Evolutionary conservation across 495 filamentous ascomycete genomes (phyloP).

Genomic region (Xylaria palmicola): DNA sequence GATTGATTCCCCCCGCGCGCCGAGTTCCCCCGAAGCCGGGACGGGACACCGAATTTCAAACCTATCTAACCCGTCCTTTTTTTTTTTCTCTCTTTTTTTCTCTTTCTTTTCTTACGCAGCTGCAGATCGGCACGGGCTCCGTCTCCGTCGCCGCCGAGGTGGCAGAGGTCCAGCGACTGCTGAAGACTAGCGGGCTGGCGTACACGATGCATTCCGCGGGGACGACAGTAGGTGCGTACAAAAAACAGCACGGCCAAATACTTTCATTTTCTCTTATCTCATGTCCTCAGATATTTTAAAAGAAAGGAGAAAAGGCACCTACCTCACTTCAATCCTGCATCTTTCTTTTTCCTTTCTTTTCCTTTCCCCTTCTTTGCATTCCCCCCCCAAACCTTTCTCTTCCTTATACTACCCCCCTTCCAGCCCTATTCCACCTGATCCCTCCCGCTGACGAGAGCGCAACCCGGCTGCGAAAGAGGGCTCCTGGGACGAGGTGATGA

Average conservation of each 20-base stretch:
- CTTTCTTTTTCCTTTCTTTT: conserved; percentile 14
- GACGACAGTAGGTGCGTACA: conserved; percentile 77
- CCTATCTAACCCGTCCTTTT: too few relatives aligned
- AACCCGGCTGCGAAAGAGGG: conserved; percentile 54
- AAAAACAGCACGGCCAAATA: neutral
- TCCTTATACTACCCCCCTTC: neutral
- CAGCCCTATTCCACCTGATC: too few relatives aligned
- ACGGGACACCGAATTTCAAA: too few relatives aligned
- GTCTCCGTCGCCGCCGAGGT: conserved; percentile 85
- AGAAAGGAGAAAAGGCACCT: too few relatives aligned
- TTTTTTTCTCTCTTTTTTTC: too few relatives aligned
- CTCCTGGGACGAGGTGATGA: conserved; percentile 85
- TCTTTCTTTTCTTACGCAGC: too few relatives aligned
- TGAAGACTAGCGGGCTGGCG: conserved; percentile 72
- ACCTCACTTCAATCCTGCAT: too few relatives aligned
- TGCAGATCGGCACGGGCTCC: conserved; percentile 73
- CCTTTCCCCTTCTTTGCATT: neutral
- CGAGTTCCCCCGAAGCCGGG: too few relatives aligned
- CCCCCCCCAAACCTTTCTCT: neutral
- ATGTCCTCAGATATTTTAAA: neutral
- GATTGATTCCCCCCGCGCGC: neutral
- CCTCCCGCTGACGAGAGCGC: too few relatives aligned
- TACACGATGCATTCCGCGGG: conserved; percentile 91
- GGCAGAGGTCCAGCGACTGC: conserved; percentile 83
- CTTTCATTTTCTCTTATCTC: neutral